Conservation (phyloP, 805 yeast species). For the Candida ficus region DNA sequence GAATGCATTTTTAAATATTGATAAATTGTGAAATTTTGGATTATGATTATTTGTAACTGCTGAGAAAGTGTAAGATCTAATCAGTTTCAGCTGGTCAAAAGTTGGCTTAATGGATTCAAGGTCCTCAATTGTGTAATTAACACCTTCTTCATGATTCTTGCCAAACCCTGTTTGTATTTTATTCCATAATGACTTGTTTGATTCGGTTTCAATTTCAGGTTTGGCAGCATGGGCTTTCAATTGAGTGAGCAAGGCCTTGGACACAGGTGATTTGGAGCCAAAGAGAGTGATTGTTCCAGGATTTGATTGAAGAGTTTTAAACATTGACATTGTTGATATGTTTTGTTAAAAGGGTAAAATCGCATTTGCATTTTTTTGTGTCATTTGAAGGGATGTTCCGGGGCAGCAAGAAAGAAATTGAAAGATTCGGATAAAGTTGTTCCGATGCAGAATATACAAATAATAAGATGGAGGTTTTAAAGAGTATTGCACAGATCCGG, state of each 20-base stretch:
- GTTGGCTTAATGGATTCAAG: conserved; percentile 16
- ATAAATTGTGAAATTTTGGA: conserved; percentile 5
- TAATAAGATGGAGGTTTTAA: too few relatives aligned
- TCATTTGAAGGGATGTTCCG: too few relatives aligned
- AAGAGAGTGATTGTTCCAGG: conserved; percentile 45
- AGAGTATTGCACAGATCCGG: too few relatives aligned
- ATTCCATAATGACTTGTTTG: conserved; percentile 16
- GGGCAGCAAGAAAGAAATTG: too few relatives aligned
- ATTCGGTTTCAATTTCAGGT: conserved; percentile 1
- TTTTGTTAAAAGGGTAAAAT: neutral
- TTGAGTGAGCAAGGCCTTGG: conserved; percentile 6
- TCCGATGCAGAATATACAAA: too few relatives aligned
- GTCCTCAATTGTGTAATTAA: conserved; percentile 2
- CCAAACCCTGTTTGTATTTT: conserved; percentile 15
- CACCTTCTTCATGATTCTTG: conserved; percentile 9
- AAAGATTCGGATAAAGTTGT: too few relatives aligned
- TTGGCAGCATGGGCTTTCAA: conserved; percentile 6
- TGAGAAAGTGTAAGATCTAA: conserved; percentile 14
- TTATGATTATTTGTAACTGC: conserved; percentile 4
- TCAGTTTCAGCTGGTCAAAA: conserved; percentile 22
- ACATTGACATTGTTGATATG: conserved; percentile 39
- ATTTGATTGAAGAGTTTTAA: conserved; percentile 38
- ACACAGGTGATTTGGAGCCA: conserved; percentile 18
- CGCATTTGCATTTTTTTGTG: neutral
- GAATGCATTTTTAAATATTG: conserved; percentile 16